Percentiles rank a stretch among this genome's conserved stretches.
Conservation (phyloP, 2,329 filamentous ascomycete species). For the Fusarium sp. region DNA sequence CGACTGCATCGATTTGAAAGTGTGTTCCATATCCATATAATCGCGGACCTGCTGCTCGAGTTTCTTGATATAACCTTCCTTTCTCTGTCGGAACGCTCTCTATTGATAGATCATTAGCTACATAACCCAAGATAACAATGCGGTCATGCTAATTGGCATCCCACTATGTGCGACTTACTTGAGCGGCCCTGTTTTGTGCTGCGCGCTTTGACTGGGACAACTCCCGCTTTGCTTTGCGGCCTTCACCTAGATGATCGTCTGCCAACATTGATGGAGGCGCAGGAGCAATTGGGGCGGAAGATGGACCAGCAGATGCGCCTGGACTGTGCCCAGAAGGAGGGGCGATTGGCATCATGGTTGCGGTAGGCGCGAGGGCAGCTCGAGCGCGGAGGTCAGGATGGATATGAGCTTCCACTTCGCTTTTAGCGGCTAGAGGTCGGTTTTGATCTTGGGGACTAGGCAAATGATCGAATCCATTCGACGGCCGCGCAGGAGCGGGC, state of each 20-base stretch:
- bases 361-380: conserved; percentile 47
- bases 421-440: conserved; percentile 53
- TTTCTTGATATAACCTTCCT: conserved; percentile 98
- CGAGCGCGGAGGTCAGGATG: conserved; percentile 63
- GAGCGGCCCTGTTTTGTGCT: conserved; percentile 94
- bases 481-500: conserved; percentile 51
- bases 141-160: background rate
- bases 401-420: conserved; percentile 61
- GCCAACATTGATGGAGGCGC: conserved; percentile 49
- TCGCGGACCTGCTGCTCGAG: conserved; percentile 94
- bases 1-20: conserved; percentile 82
- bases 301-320: conserved; percentile 47
- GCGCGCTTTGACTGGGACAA: conserved; percentile 96
- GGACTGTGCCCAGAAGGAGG: conserved; percentile 53
- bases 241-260: conserved; percentile 59
- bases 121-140: background rate
- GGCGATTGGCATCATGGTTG: conserved; percentile 57
- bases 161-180: conserved; percentile 72
- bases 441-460: conserved; percentile 53
- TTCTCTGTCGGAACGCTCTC: conserved; percentile 97
- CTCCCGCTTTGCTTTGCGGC: conserved; percentile 87
- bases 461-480: conserved; percentile 63
- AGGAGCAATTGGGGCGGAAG: conserved; percentile 50
- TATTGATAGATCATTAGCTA: conserved; percentile 58
- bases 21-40: conserved; percentile 79